phyloP scores from a whole-genome alignment of 495 filamentous ascomycete species.

The Penicillium coffeae region DNA sequence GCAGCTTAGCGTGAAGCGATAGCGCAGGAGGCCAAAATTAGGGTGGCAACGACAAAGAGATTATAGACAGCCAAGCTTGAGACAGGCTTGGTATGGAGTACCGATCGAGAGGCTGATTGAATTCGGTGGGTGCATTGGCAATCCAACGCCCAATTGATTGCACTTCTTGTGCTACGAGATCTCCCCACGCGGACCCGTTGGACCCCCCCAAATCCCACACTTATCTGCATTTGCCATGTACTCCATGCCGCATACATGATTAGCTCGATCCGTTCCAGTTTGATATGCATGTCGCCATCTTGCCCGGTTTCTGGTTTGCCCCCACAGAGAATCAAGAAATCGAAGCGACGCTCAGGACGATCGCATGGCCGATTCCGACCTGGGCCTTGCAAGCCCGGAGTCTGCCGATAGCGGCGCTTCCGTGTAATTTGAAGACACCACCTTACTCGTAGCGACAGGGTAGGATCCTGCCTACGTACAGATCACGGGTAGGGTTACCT shows the following conservation, averaged over 20 bases:
- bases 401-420: not conserved
- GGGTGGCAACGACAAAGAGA: too few species aligned
- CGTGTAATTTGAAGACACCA: too few species aligned
- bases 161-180: not conserved
- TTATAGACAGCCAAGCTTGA: too few species aligned
- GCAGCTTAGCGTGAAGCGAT: not conserved
- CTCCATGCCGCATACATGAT: not conserved
- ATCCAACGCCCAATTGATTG: not conserved
- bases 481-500: too few species aligned
- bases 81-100: too few species aligned
- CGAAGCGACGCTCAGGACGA: not conserved
- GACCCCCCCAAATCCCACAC: not conserved
- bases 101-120: too few species aligned
- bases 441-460: too few species aligned
- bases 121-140: not conserved
- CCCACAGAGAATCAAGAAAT: not conserved
- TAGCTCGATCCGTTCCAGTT: too few species aligned
- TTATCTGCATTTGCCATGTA: not conserved
- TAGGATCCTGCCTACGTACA: too few species aligned
- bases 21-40: not conserved
- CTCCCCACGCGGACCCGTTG: slow-evolving; percentile 6
- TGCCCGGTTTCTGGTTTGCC: not conserved
- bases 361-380: not conserved
- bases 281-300: not conserved
- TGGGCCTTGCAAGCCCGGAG: not conserved